Evolutionary conservation across 1,284 basidiomycete genomes (phyloP), one percentile per base, ranked within the genome.

Genomic region (Ustilago esculenta): DNA sequence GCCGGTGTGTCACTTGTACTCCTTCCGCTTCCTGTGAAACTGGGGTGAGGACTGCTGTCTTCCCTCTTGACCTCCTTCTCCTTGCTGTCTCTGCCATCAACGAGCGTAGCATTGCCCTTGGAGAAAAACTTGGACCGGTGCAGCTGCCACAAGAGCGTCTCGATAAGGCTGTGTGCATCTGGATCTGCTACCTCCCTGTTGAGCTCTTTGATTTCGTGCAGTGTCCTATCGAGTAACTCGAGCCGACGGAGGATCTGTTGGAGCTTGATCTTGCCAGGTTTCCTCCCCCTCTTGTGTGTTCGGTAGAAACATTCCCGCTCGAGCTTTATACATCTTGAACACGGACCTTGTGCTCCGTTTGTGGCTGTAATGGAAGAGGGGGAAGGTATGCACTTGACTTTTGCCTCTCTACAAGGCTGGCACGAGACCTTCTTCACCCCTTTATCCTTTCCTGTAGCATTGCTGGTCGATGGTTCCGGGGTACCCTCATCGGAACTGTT

Each of bases 231-330:
- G 4, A 69, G 35, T 17, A 69, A 12, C 14, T 69, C 59, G 5
- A 69, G 30, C 6, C 66, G 35, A 1, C 66, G 25, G 0, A 57
- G 17, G 33, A 69, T 69, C 32, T 69, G 66, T n/a, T 69, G 66
- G 2, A 57, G 39, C 24, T 69, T 69, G 34, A 69, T 69, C 48
- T 69, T 69, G 24, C 66, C 66, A 17, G 66, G 66, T 40, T 69
- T 69, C 0, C 66, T 29, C 4, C 66, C 66, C 5, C 66, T 24
- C 33, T 69, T 69, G 34, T 69, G 66, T 5, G 25, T 34, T 4
- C 51, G 45, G 35, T 58, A 63, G 35, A 63, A 46, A 20, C 66
- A 69, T 8, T 46, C 46, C 15, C 51, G 20, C 6, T 47, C 54
- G 15, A 69, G 51, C 43, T 63, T 69, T 11, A 45, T 3, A 17